phyloP scores from a whole-genome alignment of 2,329 filamentous ascomycete genomes.

The Endoconidiophora laricicola region DNA sequence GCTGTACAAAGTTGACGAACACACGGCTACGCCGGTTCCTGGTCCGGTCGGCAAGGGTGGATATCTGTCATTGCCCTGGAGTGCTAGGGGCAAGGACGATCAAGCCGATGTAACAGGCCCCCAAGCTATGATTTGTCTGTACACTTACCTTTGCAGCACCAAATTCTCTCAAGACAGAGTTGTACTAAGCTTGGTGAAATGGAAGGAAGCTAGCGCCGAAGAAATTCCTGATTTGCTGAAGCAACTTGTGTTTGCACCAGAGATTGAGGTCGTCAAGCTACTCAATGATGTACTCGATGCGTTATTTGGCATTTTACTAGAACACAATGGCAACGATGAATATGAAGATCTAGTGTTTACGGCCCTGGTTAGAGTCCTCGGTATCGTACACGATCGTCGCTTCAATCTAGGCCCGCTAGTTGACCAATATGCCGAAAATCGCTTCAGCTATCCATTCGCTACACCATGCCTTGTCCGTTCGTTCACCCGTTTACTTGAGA shows the following conservation, averaged over 20 bases:
- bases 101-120: slow-evolving; percentile 63
- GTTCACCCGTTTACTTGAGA: slow-evolving; percentile 67
- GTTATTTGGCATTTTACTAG: slow-evolving; percentile 78
- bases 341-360: slow-evolving; percentile 89
- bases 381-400: slow-evolving; percentile 83
- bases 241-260: slow-evolving; percentile 80
- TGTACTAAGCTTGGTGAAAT: slow-evolving; percentile 67
- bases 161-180: slow-evolving; percentile 84
- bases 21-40: slow-evolving; percentile 52
- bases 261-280: slow-evolving; percentile 95
- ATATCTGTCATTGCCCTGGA: slow-evolving; percentile 75
- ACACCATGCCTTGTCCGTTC: slow-evolving; percentile 77
- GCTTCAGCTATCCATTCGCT: slow-evolving; percentile 86
- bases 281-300: slow-evolving; percentile 78
- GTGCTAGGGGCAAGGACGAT: slow-evolving; percentile 46
- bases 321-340: slow-evolving; percentile 79
- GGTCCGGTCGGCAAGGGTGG: slow-evolving; percentile 58
- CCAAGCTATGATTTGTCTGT: slow-evolving; percentile 60
- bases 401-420: slow-evolving; percentile 86
- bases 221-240: slow-evolving; percentile 60
- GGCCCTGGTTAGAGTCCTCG: slow-evolving; percentile 72
- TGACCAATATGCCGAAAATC: slow-evolving; percentile 73
- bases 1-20: slow-evolving; percentile 83
- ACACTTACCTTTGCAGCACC: slow-evolving; percentile 87
- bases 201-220: slow-evolving; percentile 59